Percentiles rank a stretch among this genome's conserved stretches.
Evolutionary conservation across 352 stramenopile species (phyloP).

Genomic region (Phytophthora pisi): DNA sequence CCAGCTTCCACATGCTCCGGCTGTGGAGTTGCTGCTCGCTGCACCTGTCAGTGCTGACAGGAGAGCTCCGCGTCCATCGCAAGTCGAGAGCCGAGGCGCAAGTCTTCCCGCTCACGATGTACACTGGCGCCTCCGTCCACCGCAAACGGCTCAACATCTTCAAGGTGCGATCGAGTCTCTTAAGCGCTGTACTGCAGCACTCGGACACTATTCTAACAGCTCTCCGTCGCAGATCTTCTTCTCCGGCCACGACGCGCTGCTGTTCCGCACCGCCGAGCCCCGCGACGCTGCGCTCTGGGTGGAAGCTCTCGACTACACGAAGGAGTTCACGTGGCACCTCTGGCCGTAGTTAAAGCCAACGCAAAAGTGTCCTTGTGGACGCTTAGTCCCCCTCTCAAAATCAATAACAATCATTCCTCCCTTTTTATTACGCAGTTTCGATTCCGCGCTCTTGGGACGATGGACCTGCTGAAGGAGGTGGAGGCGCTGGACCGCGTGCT

Average conservation of each 20-base stretch:
- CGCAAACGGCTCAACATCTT: background rate
- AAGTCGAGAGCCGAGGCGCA: background rate
- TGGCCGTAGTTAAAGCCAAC: background rate
- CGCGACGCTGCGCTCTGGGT: background rate
- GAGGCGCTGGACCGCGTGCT: constrained; percentile 78
- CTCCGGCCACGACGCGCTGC: background rate
- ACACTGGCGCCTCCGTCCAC: background rate
- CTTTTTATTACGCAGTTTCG: background rate
- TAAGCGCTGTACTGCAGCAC: too few relatives aligned
- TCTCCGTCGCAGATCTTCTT: background rate
- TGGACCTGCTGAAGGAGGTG: constrained; percentile 52
- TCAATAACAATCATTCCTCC: constrained; percentile 26
- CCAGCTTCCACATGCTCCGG: background rate
- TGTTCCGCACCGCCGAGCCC: background rate
- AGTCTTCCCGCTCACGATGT: background rate
- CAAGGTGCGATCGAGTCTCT: background rate
- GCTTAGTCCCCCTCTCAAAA: background rate
- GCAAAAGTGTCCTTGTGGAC: constrained; percentile 1
- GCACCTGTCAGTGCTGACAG: background rate
- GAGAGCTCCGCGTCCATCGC: background rate
- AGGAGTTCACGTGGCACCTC: background rate
- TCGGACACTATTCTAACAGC: background rate
- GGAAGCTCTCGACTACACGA: background rate
- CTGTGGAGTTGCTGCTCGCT: background rate
- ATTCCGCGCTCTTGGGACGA: constrained; percentile 21